phyloP scores from a whole-genome alignment of 176 grass and related monocot genomes.

The Phoenix dactylifera region DNA sequence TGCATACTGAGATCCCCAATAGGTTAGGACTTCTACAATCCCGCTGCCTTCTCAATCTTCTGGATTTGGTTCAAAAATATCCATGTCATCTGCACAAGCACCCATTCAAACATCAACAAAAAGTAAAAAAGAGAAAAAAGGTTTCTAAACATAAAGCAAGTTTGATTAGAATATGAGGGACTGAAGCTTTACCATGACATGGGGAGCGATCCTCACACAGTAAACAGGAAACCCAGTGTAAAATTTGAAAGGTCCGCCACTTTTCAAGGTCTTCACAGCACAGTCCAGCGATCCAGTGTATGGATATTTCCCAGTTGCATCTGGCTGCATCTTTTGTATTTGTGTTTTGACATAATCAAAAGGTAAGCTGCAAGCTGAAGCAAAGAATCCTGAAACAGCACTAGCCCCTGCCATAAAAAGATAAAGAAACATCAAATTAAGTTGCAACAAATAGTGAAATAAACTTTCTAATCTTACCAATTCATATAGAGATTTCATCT shows the following conservation, averaged over 20 bases:
- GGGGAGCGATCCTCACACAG: constrained; percentile 83
- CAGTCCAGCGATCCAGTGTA: constrained; percentile 87
- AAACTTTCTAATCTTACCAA: no score
- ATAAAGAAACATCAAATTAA: neutral
- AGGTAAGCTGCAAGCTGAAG: constrained; percentile 87
- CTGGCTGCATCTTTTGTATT: constrained; percentile 97
- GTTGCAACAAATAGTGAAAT: no score
- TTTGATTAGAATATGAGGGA: neutral
- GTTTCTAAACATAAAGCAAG: no score
- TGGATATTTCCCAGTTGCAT: constrained; percentile 79
- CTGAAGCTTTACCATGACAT: constrained; percentile 63
- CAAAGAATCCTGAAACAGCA: constrained; percentile 89
- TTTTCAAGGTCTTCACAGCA: constrained; percentile 71
- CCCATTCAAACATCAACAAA: constrained; percentile 16
- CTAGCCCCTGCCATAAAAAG: constrained; percentile 53
- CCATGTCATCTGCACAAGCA: constrained; percentile 73
- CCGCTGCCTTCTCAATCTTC: constrained; percentile 51
- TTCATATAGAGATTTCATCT: no score
- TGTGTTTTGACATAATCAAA: constrained; percentile 98
- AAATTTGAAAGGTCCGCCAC: constrained; percentile 82
- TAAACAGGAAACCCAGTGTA: constrained; percentile 95
- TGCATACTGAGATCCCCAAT: no score
- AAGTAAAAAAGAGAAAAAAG: neutral
- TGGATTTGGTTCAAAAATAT: constrained; percentile 96
- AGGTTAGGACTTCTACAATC: constrained; percentile 21